phyloP scores from a whole-genome alignment of 371 early-diverging fungal genomes.

The Mortierella polycephala region DNA sequence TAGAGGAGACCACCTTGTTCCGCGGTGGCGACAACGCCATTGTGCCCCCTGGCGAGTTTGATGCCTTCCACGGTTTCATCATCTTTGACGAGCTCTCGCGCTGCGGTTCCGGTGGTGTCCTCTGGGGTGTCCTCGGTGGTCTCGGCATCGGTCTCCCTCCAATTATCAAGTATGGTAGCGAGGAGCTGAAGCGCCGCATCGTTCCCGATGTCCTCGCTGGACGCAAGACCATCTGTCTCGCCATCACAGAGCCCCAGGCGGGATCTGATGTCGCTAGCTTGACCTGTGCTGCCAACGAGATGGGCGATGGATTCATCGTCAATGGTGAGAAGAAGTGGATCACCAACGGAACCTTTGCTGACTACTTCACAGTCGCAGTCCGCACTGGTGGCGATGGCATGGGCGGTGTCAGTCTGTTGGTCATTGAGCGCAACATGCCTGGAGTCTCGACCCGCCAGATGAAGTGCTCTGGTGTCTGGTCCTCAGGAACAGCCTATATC shows the following conservation, averaged over 20 bases:
- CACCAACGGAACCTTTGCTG: constrained; percentile 89
- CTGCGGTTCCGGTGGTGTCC: constrained; percentile 86
- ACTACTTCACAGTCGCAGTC: constrained; percentile 75
- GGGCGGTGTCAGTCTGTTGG: constrained; percentile 81
- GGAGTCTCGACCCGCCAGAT: constrained; percentile 87
- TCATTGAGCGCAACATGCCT: constrained; percentile 84
- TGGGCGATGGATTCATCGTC: constrained; percentile 81
- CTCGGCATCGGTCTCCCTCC: constrained; percentile 82
- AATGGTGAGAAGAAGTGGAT: constrained; percentile 92
- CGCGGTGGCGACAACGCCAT: constrained; percentile 57
- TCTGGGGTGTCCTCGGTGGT: constrained; percentile 87
- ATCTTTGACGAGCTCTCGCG: constrained; percentile 84
- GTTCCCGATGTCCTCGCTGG: constrained; percentile 78
- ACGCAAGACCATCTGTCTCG: constrained; percentile 82
- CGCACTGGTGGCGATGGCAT: constrained; percentile 87
- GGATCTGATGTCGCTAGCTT: constrained; percentile 88
- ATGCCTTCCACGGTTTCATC: constrained; percentile 84
- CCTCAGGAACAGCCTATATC: constrained; percentile 80
- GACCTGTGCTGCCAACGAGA: constrained; percentile 75
- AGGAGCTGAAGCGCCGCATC: constrained; percentile 75
- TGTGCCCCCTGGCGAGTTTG: constrained; percentile 68
- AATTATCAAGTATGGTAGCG: constrained; percentile 78
- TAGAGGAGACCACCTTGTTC: constrained; percentile 45
- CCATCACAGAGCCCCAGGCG: constrained; percentile 76
- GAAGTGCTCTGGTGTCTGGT: constrained; percentile 84